These are phyloP conservation scores for Apiospora marii DNA, from an alignment of 2,329 filamentous ascomycete species.

Conservation along the genomic window DNA sequence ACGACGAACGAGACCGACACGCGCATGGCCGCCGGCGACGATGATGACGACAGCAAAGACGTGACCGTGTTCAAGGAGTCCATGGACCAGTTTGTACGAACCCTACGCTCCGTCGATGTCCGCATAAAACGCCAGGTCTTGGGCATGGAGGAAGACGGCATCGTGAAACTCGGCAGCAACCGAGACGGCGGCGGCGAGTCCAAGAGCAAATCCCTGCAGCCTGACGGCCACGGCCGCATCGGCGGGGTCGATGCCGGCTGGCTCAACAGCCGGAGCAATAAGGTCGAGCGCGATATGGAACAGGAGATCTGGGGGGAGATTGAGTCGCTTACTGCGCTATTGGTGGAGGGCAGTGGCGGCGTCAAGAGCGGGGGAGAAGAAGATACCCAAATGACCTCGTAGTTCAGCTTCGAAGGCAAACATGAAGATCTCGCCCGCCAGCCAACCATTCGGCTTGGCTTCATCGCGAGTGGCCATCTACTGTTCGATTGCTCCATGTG, in stretches of 20 bases:
- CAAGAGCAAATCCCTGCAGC: slow-evolving; percentile 51
- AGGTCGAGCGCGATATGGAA: slow-evolving; percentile 84
- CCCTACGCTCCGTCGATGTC: slow-evolving; percentile 78
- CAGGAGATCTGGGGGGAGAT: slow-evolving; percentile 72
- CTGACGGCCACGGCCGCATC: slow-evolving; percentile 63
- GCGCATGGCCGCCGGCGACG: slow-evolving; percentile 40
- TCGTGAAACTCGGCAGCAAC: slow-evolving; percentile 62
- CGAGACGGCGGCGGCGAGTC: slow-evolving; percentile 32
- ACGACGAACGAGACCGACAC: slow-evolving; percentile 33
- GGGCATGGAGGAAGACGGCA: slow-evolving; percentile 81
- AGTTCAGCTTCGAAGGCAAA: not conserved
- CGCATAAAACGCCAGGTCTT: slow-evolving; percentile 78
- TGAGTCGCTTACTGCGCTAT: slow-evolving; percentile 28
- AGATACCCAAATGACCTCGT: slow-evolving; percentile 23
- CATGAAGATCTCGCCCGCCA: not conserved
- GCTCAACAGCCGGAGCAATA: slow-evolving; percentile 85
- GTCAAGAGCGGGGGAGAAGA: not conserved
- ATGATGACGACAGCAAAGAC: slow-evolving; percentile 49
- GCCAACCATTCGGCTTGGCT: not conserved
- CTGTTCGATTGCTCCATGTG: not conserved
- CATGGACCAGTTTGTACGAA: slow-evolving; percentile 73
- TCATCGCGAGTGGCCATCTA: not conserved
- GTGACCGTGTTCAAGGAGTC: slow-evolving; percentile 65
- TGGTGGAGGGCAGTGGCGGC: slow-evolving; percentile 5
- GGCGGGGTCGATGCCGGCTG: slow-evolving; percentile 82